A percentile compares a stretch with the other conserved stretches of the same genome.
Conservation (phyloP, 2,329 filamentous ascomycete genomes). For the Epicoccum nigrum region DNA sequence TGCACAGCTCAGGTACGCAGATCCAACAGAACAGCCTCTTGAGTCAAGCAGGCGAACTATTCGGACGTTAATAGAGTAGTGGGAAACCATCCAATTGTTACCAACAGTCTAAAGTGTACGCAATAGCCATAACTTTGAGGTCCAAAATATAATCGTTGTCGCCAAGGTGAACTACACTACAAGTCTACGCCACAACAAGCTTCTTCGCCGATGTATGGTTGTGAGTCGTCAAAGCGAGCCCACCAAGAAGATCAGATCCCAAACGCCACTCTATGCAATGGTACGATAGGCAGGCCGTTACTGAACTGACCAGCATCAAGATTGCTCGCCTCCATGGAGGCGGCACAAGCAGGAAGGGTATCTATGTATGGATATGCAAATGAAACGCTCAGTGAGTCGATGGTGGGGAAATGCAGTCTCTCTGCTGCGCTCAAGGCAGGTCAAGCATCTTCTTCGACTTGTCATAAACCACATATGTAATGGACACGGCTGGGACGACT, state of each 20-base stretch:
- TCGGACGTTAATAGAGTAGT: too few species aligned
- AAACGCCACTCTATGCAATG: conserved; percentile 33
- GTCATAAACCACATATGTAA: conserved; percentile 59
- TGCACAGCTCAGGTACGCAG: too few species aligned
- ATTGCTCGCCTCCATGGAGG: conserved; percentile 7
- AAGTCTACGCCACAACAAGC: conserved; percentile 14
- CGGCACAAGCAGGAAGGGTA: conserved; percentile 31
- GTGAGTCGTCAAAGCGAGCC: conserved; percentile 7
- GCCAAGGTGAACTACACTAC: too few species aligned
- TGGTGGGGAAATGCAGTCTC: not conserved
- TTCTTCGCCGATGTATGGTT: not conserved
- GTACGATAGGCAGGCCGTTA: conserved; percentile 10
- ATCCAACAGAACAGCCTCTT: too few species aligned
- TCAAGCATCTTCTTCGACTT: conserved; percentile 48
- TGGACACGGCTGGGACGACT: conserved; percentile 93
- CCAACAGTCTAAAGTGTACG: too few species aligned
- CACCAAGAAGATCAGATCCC: conserved; percentile 7
- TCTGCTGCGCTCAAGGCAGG: conserved; percentile 33
- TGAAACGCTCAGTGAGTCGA: conserved; percentile 19
- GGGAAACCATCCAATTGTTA: too few species aligned
- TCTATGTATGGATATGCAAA: conserved; percentile 40
- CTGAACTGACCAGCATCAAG: conserved; percentile 12
- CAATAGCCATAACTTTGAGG: too few species aligned
- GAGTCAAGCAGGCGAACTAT: too few species aligned
- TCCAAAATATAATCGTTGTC: too few species aligned